phyloP scores from a whole-genome alignment of 441 rosid species.

The Omphalea diandra region DNA sequence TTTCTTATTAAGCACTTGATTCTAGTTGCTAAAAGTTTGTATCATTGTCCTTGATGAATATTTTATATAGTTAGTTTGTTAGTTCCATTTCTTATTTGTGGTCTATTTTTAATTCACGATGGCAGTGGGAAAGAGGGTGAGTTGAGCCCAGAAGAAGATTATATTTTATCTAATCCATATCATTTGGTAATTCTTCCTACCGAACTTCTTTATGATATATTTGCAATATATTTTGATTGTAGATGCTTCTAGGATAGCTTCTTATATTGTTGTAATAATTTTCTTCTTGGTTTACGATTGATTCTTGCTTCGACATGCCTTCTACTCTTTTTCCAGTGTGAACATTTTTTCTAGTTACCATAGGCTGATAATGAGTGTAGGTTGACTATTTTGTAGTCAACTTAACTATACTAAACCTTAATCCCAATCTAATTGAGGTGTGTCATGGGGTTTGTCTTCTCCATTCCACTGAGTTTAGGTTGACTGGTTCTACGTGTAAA shows the following conservation, averaged over 20 bases:
- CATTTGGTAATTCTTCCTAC: conserved; percentile 66
- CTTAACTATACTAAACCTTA: no score
- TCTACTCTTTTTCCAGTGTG: neutral
- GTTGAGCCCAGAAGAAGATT: conserved; percentile 73
- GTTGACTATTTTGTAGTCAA: neutral
- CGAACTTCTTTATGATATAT: conserved; percentile 12
- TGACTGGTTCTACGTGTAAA: no score
- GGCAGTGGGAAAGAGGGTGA: conserved; percentile 83
- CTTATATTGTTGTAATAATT: neutral
- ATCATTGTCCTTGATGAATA: conserved; percentile 14
- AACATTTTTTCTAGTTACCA: neutral
- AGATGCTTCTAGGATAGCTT: conserved; percentile 17
- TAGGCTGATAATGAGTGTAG: conserved; percentile 1
- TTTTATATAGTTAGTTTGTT: conserved; percentile 16
- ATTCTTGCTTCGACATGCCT: neutral
- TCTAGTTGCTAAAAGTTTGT: conserved; percentile 4
- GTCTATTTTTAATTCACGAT: conserved; percentile 23
- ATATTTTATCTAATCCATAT: conserved; percentile 88
- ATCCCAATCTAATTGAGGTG: no score
- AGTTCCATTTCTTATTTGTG: conserved; percentile 21
- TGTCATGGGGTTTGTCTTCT: no score
- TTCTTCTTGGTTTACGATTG: neutral
- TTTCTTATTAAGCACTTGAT: neutral
- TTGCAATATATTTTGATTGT: conserved; percentile 14
- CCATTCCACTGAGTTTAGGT: no score